Percentiles rank a stretch among this genome's conserved stretches.
These are phyloP conservation scores for Gossypium laxum DNA, from an alignment of 441 rosid genomes.

Conservation along the genomic window DNA sequence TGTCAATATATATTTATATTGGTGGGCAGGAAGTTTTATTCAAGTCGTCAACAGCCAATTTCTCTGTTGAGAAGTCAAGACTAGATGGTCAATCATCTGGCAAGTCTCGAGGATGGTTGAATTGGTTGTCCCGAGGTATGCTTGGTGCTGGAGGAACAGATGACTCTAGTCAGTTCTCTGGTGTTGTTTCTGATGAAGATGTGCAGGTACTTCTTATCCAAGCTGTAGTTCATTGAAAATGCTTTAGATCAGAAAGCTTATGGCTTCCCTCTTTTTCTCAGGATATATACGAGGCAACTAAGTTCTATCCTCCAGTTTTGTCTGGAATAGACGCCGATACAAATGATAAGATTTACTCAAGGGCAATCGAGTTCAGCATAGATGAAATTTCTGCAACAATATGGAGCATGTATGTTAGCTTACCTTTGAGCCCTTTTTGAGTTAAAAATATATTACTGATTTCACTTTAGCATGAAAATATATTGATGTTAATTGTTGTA, in stretches of 20 bases:
- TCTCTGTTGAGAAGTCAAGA: constrained; percentile 39
- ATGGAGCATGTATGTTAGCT: constrained; percentile 38
- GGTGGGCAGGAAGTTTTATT: constrained; percentile 45
- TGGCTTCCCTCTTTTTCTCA: constrained; percentile 24
- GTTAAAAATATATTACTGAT: neutral
- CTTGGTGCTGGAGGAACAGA: constrained; percentile 98
- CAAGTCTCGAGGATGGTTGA: constrained; percentile 87
- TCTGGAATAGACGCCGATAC: constrained; percentile 34
- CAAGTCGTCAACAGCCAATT: constrained; percentile 27
- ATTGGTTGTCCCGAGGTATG: constrained; percentile 96
- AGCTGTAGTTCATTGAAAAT: constrained; percentile 15
- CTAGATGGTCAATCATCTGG: constrained; percentile 48
- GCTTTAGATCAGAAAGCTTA: constrained; percentile 15
- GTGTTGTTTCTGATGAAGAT: constrained; percentile 88
- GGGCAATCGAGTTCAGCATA: constrained; percentile 47
- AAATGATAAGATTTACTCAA: constrained; percentile 40
- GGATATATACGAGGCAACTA: constrained; percentile 90
- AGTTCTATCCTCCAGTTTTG: constrained; percentile 51
- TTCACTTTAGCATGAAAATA: neutral
- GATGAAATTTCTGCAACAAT: constrained; percentile 44
- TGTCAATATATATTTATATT: constrained; percentile 12
- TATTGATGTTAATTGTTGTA: neutral
- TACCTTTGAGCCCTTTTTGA: constrained; percentile 1
- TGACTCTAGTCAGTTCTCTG: constrained; percentile 85
- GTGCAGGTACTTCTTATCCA: constrained; percentile 52